Percentiles rank a stretch among this genome's conserved stretches.
Conservation (phyloP, 148 eudicot species). For the Camellia lanceoleosa region DNA sequence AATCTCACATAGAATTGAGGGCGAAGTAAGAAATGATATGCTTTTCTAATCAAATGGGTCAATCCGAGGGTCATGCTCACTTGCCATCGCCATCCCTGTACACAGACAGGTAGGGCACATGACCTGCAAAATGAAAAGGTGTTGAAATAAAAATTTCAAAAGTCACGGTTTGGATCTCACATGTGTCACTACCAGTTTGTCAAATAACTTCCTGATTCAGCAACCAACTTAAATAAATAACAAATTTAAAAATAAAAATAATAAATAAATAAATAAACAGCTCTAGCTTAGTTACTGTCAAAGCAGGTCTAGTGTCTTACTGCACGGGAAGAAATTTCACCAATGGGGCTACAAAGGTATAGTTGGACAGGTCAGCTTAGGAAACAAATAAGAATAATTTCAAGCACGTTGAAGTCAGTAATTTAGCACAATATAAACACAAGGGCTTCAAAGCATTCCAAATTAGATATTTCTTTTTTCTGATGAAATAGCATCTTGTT, state of each 20-base stretch:
- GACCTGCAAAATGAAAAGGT: slow-evolving; percentile 49
- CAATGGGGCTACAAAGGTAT: not conserved
- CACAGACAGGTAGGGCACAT: slow-evolving; percentile 99
- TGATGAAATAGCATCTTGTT: not conserved
- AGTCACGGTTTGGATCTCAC: not conserved
- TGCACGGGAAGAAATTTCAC: not conserved
- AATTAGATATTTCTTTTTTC: not conserved
- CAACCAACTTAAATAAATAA: not conserved
- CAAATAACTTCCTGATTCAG: not conserved
- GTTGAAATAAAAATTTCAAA: not conserved
- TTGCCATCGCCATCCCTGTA: slow-evolving; percentile 98
- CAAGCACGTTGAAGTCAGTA: not conserved
- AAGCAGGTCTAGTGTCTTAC: not conserved
- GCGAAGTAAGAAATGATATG: not conserved
- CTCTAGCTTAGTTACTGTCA: not conserved
- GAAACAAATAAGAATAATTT: not conserved
- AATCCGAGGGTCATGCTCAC: slow-evolving; percentile 91
- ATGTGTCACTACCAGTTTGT: not conserved
- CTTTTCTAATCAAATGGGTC: slow-evolving; percentile 77
- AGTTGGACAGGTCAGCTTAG: not conserved
- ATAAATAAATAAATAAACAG: not conserved
- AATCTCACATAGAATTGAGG: not conserved
- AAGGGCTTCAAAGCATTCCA: not conserved
- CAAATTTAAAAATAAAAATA: too few species aligned
- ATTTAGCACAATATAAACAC: not conserved